These are phyloP conservation scores for Oryza rufipogon DNA, from an alignment of 176 grass and related monocot species.

Conservation along the genomic window DNA sequence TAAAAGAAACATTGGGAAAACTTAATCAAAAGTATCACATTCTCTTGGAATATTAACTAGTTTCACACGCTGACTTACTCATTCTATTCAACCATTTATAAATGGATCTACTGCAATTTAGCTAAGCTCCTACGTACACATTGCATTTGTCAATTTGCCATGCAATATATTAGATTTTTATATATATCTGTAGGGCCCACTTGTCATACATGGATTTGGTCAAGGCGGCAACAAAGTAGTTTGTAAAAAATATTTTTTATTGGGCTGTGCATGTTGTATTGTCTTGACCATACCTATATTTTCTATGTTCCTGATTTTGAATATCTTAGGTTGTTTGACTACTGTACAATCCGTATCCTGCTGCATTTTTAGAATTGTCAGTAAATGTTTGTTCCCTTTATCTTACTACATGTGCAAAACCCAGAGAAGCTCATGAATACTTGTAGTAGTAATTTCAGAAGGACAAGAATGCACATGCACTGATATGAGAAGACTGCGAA, in stretches of 20 bases:
- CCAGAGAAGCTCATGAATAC: not conserved
- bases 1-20: conserved; percentile 25
- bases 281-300: conserved; percentile 26
- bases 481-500: not conserved
- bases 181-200: not conserved
- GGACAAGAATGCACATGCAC: not conserved
- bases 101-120: not conserved
- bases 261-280: not conserved
- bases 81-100: not conserved
- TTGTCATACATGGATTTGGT: not conserved
- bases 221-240: not conserved
- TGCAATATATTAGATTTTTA: not conserved
- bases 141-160: not conserved
- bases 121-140: not conserved
- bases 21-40: conserved; percentile 32
- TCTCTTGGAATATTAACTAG: conserved; percentile 44
- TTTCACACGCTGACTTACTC: conserved; percentile 25
- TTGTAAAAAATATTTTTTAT: not conserved
- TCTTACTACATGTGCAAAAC: conserved; percentile 27
- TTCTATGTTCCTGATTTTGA: not conserved
- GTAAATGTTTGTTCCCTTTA: not conserved
- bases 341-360: conserved; percentile 1
- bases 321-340: not conserved
- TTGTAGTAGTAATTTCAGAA: not conserved
- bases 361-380: conserved; percentile 28